Conservation (phyloP, 2,329 filamentous ascomycete genomes). For the Arthrinium puccinioides region DNA sequence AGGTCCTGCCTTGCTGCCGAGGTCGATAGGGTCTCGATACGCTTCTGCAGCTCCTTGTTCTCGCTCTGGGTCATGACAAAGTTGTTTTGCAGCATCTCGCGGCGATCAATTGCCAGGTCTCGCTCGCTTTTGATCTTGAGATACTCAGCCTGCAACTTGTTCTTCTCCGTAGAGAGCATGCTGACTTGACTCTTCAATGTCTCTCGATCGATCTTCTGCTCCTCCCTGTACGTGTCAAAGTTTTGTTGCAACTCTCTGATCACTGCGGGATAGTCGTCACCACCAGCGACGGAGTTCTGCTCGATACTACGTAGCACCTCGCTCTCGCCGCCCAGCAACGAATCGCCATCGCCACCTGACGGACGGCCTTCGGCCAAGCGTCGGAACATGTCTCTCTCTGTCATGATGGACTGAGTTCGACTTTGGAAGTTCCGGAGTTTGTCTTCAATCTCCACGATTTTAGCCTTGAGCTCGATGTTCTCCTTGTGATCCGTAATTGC, state of each 20-base stretch:
- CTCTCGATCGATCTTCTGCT: slow-evolving; percentile 72
- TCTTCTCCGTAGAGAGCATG: slow-evolving; percentile 74
- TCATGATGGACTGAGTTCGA: slow-evolving; percentile 86
- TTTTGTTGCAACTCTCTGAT: slow-evolving; percentile 83
- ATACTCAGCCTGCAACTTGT: slow-evolving; percentile 72
- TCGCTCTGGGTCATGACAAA: slow-evolving; percentile 77
- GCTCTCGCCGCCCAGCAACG: slow-evolving; percentile 45
- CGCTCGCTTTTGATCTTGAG: slow-evolving; percentile 75
- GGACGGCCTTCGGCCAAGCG: slow-evolving; percentile 76
- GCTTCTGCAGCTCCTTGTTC: slow-evolving; percentile 79
- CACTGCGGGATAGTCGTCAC: slow-evolving; percentile 67
- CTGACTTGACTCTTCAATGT: slow-evolving; percentile 82
- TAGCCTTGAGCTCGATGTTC: slow-evolving; percentile 64
- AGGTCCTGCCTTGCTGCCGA: slow-evolving; percentile 84
- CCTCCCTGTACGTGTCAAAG: slow-evolving; percentile 83
- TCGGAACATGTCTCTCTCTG: slow-evolving; percentile 95
- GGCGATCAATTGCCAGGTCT: slow-evolving; percentile 72
- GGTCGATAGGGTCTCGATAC: slow-evolving; percentile 69
- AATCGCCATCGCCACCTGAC: slow-evolving; percentile 59
- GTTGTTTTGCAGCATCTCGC: slow-evolving; percentile 84
- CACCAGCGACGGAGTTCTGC: slow-evolving; percentile 45
- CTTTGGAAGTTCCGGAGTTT: slow-evolving; percentile 76
- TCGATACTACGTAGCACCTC: slow-evolving; percentile 53
- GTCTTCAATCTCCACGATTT: slow-evolving; percentile 70
- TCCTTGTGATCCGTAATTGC: slow-evolving; percentile 61